Percentiles rank a stretch among this genome's conserved stretches.
These are phyloP conservation scores for Metschnikowia peoriensis DNA, from an alignment of 805 yeast genomes.

Conservation along the genomic window DNA sequence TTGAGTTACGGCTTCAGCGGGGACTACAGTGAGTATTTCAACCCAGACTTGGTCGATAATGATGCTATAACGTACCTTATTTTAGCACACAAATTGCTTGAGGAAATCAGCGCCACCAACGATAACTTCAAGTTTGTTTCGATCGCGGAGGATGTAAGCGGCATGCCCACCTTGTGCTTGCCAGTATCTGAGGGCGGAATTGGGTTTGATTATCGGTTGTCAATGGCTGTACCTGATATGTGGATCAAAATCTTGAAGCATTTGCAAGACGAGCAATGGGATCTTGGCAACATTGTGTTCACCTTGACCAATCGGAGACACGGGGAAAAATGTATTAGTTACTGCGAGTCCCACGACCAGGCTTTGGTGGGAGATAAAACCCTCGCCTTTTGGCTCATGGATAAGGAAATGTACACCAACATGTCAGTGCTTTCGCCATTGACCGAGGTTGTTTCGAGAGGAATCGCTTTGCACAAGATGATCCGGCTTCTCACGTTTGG, in stretches of 20 bases:
- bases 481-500: constrained; percentile 84
- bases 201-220: constrained; percentile 89
- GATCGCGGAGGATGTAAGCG: constrained; percentile 95
- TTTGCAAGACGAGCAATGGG: constrained; percentile 85
- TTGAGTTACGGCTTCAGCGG: constrained; percentile 89
- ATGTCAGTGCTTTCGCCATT: constrained; percentile 77
- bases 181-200: constrained; percentile 77
- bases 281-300: constrained; percentile 72
- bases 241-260: constrained; percentile 95
- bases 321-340: constrained; percentile 84
- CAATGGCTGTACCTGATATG: constrained; percentile 99
- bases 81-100: constrained; percentile 82
- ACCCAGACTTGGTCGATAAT: constrained; percentile 72
- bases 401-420: constrained; percentile 95
- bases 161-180: constrained; percentile 92
- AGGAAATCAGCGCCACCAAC: constrained; percentile 44
- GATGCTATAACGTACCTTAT: constrained; percentile 86
- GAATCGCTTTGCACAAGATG: constrained; percentile 86
- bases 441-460: constrained; percentile 82
- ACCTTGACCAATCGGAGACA: constrained; percentile 87
- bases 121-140: constrained; percentile 52
- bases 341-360: constrained; percentile 95
- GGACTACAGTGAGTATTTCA: constrained; percentile 86
- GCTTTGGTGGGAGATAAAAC: constrained; percentile 97
- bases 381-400: constrained; percentile 97